phyloP scores from a whole-genome alignment of 2,329 filamentous ascomycete species.

The Aspergillus spinulosporus region DNA sequence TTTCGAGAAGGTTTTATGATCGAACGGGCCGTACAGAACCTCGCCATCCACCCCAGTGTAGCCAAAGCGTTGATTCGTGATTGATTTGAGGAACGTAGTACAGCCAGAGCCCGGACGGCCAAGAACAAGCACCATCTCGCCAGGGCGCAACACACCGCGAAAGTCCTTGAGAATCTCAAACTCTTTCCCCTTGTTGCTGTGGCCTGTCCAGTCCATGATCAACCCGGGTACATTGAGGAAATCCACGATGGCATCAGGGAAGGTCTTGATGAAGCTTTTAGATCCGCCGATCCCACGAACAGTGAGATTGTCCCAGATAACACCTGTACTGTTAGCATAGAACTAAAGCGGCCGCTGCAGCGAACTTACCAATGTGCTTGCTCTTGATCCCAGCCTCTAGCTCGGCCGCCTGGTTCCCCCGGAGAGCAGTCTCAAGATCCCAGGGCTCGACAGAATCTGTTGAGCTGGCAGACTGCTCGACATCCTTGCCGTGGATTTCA shows the following conservation, averaged over 20 bases:
- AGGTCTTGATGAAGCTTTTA: constrained; percentile 71
- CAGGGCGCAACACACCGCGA: constrained; percentile 57
- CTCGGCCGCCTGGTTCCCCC: constrained; percentile 70
- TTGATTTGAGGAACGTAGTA: constrained; percentile 79
- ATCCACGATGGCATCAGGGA: constrained; percentile 72
- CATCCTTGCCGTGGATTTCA: constrained; percentile 43
- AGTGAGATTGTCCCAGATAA: constrained; percentile 74
- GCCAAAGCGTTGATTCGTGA: constrained; percentile 76
- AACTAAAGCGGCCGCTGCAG: not conserved
- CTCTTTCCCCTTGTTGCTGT: constrained; percentile 68
- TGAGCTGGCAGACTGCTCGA: constrained; percentile 58
- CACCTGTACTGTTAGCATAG: constrained; percentile 44
- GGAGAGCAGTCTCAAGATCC: constrained; percentile 72
- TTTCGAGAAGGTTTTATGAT: constrained; percentile 65
- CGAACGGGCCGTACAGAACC: constrained; percentile 46
- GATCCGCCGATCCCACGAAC: constrained; percentile 74
- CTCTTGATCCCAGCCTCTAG: constrained; percentile 74
- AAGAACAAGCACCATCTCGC: constrained; percentile 55
- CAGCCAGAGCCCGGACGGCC: constrained; percentile 52
- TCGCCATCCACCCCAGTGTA: constrained; percentile 17
- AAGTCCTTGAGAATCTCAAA: constrained; percentile 66
- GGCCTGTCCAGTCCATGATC: constrained; percentile 62
- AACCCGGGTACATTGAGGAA: constrained; percentile 75
- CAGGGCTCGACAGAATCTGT: constrained; percentile 59
- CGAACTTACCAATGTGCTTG: constrained; percentile 65